Conservation (phyloP, 2,329 filamentous ascomycete species). For the Apiospora koreana region DNA sequence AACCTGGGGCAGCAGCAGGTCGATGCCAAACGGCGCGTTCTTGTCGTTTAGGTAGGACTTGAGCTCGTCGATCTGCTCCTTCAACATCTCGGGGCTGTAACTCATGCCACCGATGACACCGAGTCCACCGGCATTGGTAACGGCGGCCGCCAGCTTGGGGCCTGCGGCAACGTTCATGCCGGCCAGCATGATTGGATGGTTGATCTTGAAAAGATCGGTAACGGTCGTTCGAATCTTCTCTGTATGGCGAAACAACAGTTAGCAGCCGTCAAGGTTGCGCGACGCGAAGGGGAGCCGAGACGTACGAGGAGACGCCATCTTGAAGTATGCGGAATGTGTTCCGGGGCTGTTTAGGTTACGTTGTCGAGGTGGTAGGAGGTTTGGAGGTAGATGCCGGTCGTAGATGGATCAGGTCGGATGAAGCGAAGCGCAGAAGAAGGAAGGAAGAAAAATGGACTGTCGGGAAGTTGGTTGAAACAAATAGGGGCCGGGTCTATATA, state of each 20-base stretch:
- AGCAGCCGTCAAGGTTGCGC: conserved; percentile 20
- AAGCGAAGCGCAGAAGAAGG: background rate
- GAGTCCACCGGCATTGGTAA: conserved; percentile 94
- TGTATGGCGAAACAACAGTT: conserved; percentile 36
- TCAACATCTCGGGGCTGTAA: conserved; percentile 96
- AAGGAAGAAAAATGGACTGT: background rate
- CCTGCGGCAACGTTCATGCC: conserved; percentile 99
- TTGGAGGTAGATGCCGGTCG: background rate
- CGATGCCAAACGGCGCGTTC: conserved; percentile 93
- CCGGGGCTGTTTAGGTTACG: background rate
- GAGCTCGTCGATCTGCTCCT: conserved; percentile 91
- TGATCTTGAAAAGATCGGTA: conserved; percentile 97
- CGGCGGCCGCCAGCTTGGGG: conserved; percentile 92
- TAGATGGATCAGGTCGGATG: background rate
- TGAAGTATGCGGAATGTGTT: conserved; percentile 14
- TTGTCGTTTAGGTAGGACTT: conserved; percentile 87
- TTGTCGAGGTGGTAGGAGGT: background rate
- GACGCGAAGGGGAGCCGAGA: conserved; percentile 1
- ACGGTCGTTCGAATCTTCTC: conserved; percentile 88
- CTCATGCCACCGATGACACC: conserved; percentile 95
- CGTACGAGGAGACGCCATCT: conserved; percentile 31
- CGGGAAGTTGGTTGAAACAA: background rate
- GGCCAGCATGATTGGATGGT: conserved; percentile 92
- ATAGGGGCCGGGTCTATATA: conserved; percentile 6
- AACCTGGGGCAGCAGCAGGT: conserved; percentile 90